A percentile compares a stretch with the other conserved stretches of the same genome.
Evolutionary conservation across 352 stramenopile species (phyloP).

Genomic region (Phytopythium cucurbitacearum): DNA sequence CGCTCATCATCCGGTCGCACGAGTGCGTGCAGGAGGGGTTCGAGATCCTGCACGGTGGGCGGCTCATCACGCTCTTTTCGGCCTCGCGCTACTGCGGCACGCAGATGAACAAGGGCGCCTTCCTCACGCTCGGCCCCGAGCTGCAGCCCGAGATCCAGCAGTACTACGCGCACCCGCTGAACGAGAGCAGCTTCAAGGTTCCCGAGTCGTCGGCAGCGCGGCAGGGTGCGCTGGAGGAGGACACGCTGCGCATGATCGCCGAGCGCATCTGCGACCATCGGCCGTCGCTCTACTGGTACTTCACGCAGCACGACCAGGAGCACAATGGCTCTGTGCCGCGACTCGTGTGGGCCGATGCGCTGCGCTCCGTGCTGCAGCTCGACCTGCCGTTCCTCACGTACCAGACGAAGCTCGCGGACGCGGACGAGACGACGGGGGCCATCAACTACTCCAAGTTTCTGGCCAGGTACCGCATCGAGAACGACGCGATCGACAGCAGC

Average conservation of each 20-base stretch:
- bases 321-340: constrained; percentile 81
- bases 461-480: constrained; percentile 91
- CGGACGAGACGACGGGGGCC: constrained; percentile 67
- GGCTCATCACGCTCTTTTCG: constrained; percentile 91
- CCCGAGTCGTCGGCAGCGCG: constrained; percentile 40
- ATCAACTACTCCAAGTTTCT: constrained; percentile 95
- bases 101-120: constrained; percentile 92
- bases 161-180: constrained; percentile 89
- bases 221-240: constrained; percentile 81
- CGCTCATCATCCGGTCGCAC: constrained; percentile 91
- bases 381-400: constrained; percentile 91
- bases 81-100: constrained; percentile 91
- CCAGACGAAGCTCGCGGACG: constrained; percentile 82
- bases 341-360: constrained; percentile 87
- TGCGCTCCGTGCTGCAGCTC: constrained; percentile 89
- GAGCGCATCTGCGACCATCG: constrained; percentile 92
- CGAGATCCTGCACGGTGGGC: constrained; percentile 86
- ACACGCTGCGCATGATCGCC: constrained; percentile 92
- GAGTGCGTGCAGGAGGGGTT: constrained; percentile 92
- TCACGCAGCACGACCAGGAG: constrained; percentile 90
- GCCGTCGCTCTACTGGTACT: constrained; percentile 92
- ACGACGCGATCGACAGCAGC: constrained; percentile 77
- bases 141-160: constrained; percentile 93
- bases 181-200: constrained; percentile 73
- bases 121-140: constrained; percentile 87